Conservation (phyloP, 1,284 basidiomycete genomes). For the Wolfiporia cocos region DNA sequence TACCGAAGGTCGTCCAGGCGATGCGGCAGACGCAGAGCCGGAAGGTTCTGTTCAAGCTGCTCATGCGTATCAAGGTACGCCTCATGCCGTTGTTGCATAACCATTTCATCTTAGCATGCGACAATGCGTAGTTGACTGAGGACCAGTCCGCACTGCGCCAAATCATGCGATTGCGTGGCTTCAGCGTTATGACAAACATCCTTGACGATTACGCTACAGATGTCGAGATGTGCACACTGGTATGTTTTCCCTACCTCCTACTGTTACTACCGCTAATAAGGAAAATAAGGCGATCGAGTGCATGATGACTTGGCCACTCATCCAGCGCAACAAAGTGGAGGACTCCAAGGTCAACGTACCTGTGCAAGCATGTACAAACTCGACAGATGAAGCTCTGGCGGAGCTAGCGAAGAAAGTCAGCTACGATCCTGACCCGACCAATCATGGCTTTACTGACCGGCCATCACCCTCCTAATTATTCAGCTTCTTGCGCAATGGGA, state of each 20-base stretch:
- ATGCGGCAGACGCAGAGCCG: slow-evolving; percentile 86
- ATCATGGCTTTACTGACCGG: not conserved
- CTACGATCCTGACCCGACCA: slow-evolving; percentile 2
- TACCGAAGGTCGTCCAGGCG: slow-evolving; percentile 88
- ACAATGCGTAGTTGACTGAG: slow-evolving; percentile 67
- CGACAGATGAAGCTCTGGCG: slow-evolving; percentile 52
- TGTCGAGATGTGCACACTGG: slow-evolving; percentile 64
- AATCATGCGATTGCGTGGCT: slow-evolving; percentile 91
- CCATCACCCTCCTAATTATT: slow-evolving; percentile 4
- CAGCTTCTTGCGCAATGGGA: slow-evolving; percentile 75
- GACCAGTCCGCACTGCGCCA: slow-evolving; percentile 78
- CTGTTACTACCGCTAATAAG: slow-evolving; percentile 1
- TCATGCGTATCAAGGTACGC: slow-evolving; percentile 81
- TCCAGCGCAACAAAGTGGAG: slow-evolving; percentile 90
- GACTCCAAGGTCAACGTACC: slow-evolving; percentile 75
- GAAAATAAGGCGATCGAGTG: slow-evolving; percentile 60
- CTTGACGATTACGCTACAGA: slow-evolving; percentile 78
- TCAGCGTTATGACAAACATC: slow-evolving; percentile 88
- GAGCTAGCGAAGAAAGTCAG: slow-evolving; percentile 52
- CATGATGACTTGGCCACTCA: slow-evolving; percentile 78
- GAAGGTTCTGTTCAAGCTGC: slow-evolving; percentile 78
- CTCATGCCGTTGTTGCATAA: not conserved
- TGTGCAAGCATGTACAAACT: slow-evolving; percentile 50
- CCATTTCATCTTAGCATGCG: not conserved
- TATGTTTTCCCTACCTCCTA: slow-evolving; percentile 31